Base-by-base conservation (phyloP, 371 early-diverging fungal genomes). In the Rhizomucor miehei region DNA sequence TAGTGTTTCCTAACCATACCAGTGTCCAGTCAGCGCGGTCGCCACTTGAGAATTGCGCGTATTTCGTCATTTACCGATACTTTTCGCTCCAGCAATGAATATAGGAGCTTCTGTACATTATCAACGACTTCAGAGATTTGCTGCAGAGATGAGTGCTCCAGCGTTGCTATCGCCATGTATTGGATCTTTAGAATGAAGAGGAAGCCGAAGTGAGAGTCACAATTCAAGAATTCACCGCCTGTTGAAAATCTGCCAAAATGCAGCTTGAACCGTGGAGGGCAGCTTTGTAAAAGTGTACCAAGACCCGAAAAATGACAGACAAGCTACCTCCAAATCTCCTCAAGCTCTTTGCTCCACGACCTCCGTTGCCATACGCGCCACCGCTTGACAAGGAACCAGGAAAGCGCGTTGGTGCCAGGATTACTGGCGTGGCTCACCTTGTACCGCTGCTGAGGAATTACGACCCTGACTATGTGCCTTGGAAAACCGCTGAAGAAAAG, bases 341-440 rank as follows among this genome's bases (percentile, higher is more conserved):
- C 16, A 84, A 85, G 57, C 87, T 95, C 36, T 97, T 97, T 73
- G 90, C 91, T 6, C 96, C 98, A 34, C 86, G 98, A 35, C 97
- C 98, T 39, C 89, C 91, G 12, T 79, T 92, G 20, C 71, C 77
- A 19, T 80, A 83, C 63, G 60, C 81, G 8, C 69, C 84, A 38
- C 94, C 95, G 16, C 58, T 90, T 45, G 95, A 94, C 71, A 71
- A 79, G 50, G 88, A 87, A 24, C 87, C 87, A 4, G 83, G 75
- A 41, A 69, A 86, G 46, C 79, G 87, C 51, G 68, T 75, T 5
- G 80, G 86, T 6, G 82, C 89, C 16, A 56, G 59, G 3, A 62
- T 93, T 41, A 50, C 76, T 0, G 89, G 92, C 35, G 69, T 95
- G 50, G 87, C 87, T 38, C 66, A 75, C 23, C 85, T 81, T 54